phyloP scores from a whole-genome alignment of 192 early-diverging fungal species.

The Rhizoclosmatium sp. region DNA sequence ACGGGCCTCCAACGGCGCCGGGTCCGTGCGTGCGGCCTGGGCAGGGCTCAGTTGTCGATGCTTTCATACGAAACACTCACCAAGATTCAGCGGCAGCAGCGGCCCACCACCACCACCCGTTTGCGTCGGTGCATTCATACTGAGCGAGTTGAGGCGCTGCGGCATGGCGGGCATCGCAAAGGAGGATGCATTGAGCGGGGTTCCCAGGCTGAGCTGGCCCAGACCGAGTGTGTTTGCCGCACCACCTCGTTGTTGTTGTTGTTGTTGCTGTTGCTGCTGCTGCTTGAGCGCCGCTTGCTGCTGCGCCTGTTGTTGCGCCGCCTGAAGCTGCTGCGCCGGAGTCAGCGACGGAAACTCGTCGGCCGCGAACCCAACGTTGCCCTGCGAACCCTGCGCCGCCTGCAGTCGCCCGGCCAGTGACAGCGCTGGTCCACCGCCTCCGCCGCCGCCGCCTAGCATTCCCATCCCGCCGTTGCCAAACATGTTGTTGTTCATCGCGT shows the following conservation, averaged over 20 bases:
- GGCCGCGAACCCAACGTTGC: neutral
- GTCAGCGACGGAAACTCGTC: constrained; percentile 2
- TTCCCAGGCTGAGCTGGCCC: neutral
- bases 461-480: too few relatives aligned
- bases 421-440: neutral
- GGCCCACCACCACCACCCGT: neutral
- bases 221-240: neutral
- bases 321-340: neutral
- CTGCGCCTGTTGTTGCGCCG: neutral
- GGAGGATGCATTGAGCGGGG: too few relatives aligned
- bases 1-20: too few relatives aligned
- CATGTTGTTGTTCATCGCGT: too few relatives aligned
- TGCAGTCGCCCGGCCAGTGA: neutral
- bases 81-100: too few relatives aligned
- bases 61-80: too few relatives aligned
- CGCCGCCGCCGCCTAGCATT: neutral
- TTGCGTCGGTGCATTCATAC: neutral
- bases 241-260: neutral
- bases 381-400: neutral
- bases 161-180: neutral
- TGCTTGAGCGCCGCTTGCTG: neutral
- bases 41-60: too few relatives aligned
- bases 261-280: constrained; percentile 27
- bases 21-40: too few relatives aligned
- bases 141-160: neutral